Evolutionary conservation across 2,329 filamentous ascomycete genomes (phyloP).

Genomic region (Cladorrhinum sp.): DNA sequence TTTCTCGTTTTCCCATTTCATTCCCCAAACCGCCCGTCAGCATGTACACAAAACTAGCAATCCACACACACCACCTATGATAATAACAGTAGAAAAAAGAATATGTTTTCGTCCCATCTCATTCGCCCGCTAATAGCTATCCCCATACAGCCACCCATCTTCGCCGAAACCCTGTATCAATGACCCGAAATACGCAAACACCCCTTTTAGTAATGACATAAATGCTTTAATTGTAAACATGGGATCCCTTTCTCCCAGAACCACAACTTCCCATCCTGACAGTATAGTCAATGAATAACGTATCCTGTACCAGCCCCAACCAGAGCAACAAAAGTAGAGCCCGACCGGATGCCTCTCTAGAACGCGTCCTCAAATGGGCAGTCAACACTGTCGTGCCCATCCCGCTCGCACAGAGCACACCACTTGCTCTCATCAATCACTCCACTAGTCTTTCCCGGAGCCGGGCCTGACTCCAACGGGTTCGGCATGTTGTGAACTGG

Average conservation of each 20-base stretch:
- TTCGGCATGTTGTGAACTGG: slow-evolving; percentile 54
- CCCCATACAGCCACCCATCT: background rate
- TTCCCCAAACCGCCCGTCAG: background rate
- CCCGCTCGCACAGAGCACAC: slow-evolving; percentile 94
- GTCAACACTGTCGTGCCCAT: slow-evolving; percentile 94
- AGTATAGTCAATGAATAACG: background rate
- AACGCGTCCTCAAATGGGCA: slow-evolving; percentile 87
- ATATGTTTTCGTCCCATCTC: background rate
- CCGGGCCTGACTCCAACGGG: slow-evolving; percentile 62
- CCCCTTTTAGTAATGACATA: background rate
- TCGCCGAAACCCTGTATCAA: background rate
- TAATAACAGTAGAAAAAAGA: background rate
- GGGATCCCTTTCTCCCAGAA: background rate
- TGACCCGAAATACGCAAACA: background rate
- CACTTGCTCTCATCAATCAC: slow-evolving; percentile 83
- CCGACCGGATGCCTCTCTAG: slow-evolving; percentile 32
- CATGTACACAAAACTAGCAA: background rate
- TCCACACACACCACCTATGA: background rate
- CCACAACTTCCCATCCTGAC: background rate
- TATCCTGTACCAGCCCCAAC: background rate
- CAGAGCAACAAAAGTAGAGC: background rate
- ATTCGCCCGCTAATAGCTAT: no score
- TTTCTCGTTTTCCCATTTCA: background rate
- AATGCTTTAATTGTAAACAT: background rate
- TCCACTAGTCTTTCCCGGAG: slow-evolving; percentile 75